Percentiles rank a stretch among this genome's conserved stretches.
Evolutionary conservation across 768 basidiomycete genomes (phyloP).

Genomic region (Boletus speciosus): DNA sequence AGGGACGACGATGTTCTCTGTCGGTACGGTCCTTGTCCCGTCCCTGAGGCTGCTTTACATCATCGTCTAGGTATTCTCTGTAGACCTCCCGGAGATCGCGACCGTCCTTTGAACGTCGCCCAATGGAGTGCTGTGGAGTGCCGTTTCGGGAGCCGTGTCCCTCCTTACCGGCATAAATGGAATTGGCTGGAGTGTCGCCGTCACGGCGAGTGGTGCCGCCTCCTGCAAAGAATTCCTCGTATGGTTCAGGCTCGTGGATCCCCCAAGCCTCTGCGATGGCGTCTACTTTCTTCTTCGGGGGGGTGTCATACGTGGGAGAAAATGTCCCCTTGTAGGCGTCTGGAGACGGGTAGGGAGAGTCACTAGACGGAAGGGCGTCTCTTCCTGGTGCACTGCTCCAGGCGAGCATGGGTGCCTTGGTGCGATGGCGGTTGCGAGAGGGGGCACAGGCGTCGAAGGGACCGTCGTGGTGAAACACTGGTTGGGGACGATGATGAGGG

Average conservation of each 20-base stretch:
- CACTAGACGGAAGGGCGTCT: slow-evolving; percentile 37
- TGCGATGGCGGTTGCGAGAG: slow-evolving; percentile 77
- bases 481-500: slow-evolving; percentile 1
- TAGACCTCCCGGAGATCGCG: slow-evolving; percentile 50
- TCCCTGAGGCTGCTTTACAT: slow-evolving; percentile 22
- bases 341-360: slow-evolving; percentile 51
- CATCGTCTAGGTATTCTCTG: slow-evolving; percentile 43
- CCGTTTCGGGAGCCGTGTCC: slow-evolving; percentile 35
- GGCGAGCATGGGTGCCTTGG: slow-evolving; percentile 79
- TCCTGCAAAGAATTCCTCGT: slow-evolving; percentile 85
- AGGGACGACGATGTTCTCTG: slow-evolving; percentile 33
- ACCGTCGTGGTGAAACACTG: slow-evolving; percentile 91
- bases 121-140: slow-evolving; percentile 35
- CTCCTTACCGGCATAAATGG: slow-evolving; percentile 67
- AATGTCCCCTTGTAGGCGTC: slow-evolving; percentile 41
- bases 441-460: slow-evolving; percentile 92
- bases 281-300: slow-evolving; percentile 81
- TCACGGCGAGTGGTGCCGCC: slow-evolving; percentile 51
- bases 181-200: slow-evolving; percentile 59
- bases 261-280: slow-evolving; percentile 93
- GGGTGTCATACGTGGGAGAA: slow-evolving; percentile 50
- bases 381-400: slow-evolving; percentile 52
- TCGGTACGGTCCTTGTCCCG: slow-evolving; percentile 36
- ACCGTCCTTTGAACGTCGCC: slow-evolving; percentile 44
- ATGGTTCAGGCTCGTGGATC: slow-evolving; percentile 88